Base-by-base conservation (phyloP, 768 basidiomycete genomes). In the Lactarius pseudohatsudake region DNA sequence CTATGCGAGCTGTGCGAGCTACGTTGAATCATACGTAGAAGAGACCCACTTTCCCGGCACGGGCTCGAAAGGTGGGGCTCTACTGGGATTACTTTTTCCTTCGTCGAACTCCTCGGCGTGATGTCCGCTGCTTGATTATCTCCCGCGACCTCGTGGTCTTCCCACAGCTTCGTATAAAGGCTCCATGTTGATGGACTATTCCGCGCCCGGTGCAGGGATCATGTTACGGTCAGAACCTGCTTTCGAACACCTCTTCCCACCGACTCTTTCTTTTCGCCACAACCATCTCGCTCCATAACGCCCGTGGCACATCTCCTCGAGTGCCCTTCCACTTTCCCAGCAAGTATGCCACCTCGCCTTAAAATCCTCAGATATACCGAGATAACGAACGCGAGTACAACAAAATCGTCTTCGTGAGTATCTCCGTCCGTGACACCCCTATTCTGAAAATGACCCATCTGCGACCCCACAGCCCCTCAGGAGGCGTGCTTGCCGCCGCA, bases 391-490 rank as follows among this genome's bases (percentile, higher is more conserved):
- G 15, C n/a, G 28, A 38, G 11, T 20, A 20, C 38, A 13, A 10
- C 53, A 20, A 13, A 61, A 2, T 53, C 41, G 0, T 43, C 60
- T 36, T 16, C 60, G 61, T 66, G 47, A 47, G 65, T 58, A 34
- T 34, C 34, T 34, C 34, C 34, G 34, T 13, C 47, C 9, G 26
- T 26, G 26, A 26, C 26, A 26, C 26, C 34, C 4, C 22, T 2
- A 50, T 4, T 10, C 47, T 22, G 22, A 53, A 53, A 5, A 26
- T 53, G 3, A 26, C 11, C 50, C 22, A 13, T 53, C 0, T 13
- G 47, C 47, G 4, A 50, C 22, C 18, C 34, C 36, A 4, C 41
- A 65, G 61, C 5, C 16, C 43, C 20, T 40, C 28, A 8, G 11
- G 28, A 22, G 30, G 32, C 10, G 50, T 59, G 18, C 57, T 64